Evolutionary conservation across 2,329 filamentous ascomycete species (phyloP).

Genomic region (Aspergillus oerlinghausenensis): DNA sequence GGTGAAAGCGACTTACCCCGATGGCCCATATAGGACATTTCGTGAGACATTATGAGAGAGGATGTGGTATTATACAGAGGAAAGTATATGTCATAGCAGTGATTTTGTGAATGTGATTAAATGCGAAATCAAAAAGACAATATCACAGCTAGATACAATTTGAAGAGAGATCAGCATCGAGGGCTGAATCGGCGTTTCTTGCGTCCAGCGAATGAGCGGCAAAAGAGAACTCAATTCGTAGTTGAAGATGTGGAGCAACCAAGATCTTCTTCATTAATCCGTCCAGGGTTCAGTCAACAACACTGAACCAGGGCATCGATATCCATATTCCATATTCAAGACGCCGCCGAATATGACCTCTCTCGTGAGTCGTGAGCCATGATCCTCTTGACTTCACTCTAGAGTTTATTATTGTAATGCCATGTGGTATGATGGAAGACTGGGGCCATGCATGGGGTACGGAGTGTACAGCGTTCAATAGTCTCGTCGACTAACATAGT

Average conservation of each 20-base stretch:
- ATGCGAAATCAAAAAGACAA: neutral
- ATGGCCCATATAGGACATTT: constrained; percentile 41
- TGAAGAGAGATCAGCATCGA: neutral
- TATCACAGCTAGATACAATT: neutral
- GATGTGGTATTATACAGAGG: neutral
- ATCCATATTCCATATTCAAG: too few species aligned
- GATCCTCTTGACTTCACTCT: neutral
- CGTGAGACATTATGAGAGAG: constrained; percentile 32
- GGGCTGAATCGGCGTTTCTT: neutral
- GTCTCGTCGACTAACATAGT: neutral
- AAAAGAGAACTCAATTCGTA: neutral
- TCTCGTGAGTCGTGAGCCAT: neutral
- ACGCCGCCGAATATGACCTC: neutral
- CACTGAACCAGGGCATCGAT: neutral
- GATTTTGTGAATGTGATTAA: neutral
- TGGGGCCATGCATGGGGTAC: neutral
- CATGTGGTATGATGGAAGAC: neutral
- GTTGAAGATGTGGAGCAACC: neutral
- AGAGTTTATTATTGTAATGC: neutral
- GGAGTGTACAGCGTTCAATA: neutral
- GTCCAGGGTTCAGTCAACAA: neutral
- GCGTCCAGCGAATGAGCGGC: neutral
- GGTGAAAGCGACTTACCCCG: constrained; percentile 26
- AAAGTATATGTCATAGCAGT: neutral
- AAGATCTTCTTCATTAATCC: neutral